These are phyloP conservation scores for Polygonum aviculare DNA, from an alignment of 148 eudicot species.

Conservation along the genomic window DNA sequence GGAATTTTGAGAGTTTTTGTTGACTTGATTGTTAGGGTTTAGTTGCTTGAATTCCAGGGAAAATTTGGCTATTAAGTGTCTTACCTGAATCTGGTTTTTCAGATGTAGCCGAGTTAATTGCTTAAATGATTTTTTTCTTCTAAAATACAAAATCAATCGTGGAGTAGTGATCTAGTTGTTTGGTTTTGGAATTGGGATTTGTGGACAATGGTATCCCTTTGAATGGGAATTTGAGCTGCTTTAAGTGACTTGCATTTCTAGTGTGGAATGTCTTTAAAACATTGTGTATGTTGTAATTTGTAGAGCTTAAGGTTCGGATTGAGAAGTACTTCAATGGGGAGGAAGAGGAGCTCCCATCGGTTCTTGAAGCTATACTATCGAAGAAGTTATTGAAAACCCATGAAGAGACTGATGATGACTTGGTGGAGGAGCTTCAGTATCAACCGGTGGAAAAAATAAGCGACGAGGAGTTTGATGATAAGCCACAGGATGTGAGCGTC, in stretches of 20 bases:
- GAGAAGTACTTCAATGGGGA: slow-evolving; percentile 52
- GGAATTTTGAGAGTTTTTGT: neutral
- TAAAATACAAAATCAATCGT: too few species aligned
- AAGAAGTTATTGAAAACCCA: slow-evolving; percentile 45
- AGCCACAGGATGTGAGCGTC: slow-evolving; percentile 15
- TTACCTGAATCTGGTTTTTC: too few species aligned
- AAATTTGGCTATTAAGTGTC: neutral
- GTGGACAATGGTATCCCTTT: neutral
- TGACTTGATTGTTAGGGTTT: neutral
- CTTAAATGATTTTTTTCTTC: neutral
- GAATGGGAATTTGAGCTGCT: neutral
- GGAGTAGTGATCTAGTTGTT: neutral
- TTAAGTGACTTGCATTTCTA: neutral
- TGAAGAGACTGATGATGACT: slow-evolving; percentile 43
- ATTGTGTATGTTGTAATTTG: slow-evolving; percentile 7
- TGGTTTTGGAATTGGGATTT: neutral
- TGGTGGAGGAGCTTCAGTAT: slow-evolving; percentile 41
- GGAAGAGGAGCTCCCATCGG: slow-evolving; percentile 35
- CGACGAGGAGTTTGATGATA: slow-evolving; percentile 40
- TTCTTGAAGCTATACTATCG: slow-evolving; percentile 45
- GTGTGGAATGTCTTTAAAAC: neutral
- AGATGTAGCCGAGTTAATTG: neutral
- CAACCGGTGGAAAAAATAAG: slow-evolving; percentile 37
- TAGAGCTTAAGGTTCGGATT: slow-evolving; percentile 58
- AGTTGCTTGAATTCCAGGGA: too few species aligned